Evolutionary conservation across 345 rosid genomes (phyloP).

Genomic region (Mangifera indica): DNA sequence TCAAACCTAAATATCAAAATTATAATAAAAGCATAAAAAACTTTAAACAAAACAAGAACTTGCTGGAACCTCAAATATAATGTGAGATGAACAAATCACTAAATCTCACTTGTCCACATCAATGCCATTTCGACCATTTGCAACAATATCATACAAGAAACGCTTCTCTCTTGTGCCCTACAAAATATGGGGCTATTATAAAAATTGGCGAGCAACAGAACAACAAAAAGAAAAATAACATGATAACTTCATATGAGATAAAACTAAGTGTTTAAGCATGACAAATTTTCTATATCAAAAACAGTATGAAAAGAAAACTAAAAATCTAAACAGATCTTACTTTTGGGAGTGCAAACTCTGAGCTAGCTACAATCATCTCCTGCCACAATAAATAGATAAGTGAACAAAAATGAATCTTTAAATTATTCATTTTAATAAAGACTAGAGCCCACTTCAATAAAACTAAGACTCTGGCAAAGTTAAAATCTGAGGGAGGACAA

Average conservation of each 20-base stretch:
- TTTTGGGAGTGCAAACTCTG: slow-evolving; percentile 50
- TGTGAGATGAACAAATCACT: slow-evolving; percentile 7
- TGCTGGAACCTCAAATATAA: slow-evolving; percentile 10
- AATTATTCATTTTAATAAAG: not conserved
- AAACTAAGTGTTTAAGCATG: slow-evolving; percentile 4
- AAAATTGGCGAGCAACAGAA: not conserved
- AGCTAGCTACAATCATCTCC: slow-evolving; percentile 90
- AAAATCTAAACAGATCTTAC: slow-evolving; percentile 36
- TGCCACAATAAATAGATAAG: slow-evolving; percentile 33
- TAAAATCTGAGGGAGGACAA: not conserved
- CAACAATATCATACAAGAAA: slow-evolving; percentile 92
- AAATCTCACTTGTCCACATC: slow-evolving; percentile 77
- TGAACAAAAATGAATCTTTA: not conserved
- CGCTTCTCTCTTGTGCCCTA: slow-evolving; percentile 61
- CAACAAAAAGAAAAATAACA: not conserved
- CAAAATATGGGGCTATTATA: slow-evolving; percentile 14
- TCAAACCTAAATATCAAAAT: slow-evolving; percentile 62
- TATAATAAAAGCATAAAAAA: slow-evolving; percentile 1
- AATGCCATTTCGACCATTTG: slow-evolving; percentile 94
- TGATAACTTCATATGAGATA: not conserved
- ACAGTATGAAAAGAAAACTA: slow-evolving; percentile 6
- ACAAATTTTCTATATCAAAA: slow-evolving; percentile 6
- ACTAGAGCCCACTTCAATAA: not conserved
- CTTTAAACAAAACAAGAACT: not conserved
- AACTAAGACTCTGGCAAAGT: not conserved